A percentile compares a stretch with the other conserved stretches of the same genome.
Conservation (phyloP, 2,329 filamentous ascomycete genomes). For the Fusarium sp. region DNA sequence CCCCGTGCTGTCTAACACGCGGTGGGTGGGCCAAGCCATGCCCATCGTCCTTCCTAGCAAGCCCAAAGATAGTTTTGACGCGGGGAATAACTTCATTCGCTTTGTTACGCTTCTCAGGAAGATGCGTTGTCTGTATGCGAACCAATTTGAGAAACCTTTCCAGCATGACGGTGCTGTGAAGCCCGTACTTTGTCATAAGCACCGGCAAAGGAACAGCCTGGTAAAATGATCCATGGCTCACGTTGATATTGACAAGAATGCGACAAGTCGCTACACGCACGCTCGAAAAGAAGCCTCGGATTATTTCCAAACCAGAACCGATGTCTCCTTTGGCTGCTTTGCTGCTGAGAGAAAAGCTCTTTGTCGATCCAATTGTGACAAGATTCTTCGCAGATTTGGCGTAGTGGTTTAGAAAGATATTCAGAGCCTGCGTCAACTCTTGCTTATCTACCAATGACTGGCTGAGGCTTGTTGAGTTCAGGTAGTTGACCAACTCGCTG, state of each 20-base stretch:
- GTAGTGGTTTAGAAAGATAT: background rate
- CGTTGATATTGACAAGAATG: background rate
- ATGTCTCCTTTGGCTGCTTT: background rate
- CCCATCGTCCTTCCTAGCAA: background rate
- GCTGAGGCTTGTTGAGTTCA: background rate
- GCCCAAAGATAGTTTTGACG: background rate
- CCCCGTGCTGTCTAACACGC: background rate
- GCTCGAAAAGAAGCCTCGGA: background rate
- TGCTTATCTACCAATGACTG: background rate
- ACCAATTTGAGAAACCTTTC: background rate
- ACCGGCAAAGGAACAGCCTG: background rate
- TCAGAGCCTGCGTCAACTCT: background rate
- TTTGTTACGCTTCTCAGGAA: background rate
- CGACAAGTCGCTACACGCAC: background rate
- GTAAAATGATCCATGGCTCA: background rate
- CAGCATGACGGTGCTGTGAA: background rate
- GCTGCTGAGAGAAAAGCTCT: background rate
- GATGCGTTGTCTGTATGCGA: background rate
- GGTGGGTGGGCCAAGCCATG: background rate
- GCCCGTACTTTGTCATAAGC: background rate
- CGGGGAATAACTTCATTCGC: background rate
- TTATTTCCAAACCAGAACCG: background rate
- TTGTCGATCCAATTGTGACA: background rate
- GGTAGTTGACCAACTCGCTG: background rate
- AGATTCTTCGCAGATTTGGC: background rate